Evolutionary conservation across 371 early-diverging fungal genomes (phyloP).

Genomic region (Apophysomyces trapeziformis): DNA sequence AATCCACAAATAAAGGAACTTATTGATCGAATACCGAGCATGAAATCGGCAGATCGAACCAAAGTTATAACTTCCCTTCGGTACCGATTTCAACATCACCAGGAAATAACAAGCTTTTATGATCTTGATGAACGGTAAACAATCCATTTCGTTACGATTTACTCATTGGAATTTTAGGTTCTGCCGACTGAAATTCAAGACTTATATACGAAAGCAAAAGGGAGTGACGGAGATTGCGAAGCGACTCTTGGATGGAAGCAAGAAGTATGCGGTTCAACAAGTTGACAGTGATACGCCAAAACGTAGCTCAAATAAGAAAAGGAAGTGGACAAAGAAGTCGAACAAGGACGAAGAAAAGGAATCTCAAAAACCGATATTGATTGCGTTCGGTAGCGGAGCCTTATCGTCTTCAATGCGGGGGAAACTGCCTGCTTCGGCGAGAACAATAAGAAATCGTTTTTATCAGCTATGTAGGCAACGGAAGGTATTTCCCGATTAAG

Average conservation of each 20-base stretch:
- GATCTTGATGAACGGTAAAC: neutral
- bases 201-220: conserved; percentile 11
- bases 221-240: conserved; percentile 6
- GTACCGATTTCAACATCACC: conserved; percentile 10
- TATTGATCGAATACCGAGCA: conserved; percentile 11
- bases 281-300: too few species aligned
- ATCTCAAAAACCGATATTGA: too few species aligned
- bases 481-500: too few species aligned
- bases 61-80: neutral
- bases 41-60: conserved; percentile 6
- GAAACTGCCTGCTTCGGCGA: too few species aligned
- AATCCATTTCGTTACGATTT: too few species aligned
- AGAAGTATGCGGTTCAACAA: neutral
- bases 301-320: too few species aligned
- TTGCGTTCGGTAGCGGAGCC: too few species aligned
- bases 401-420: too few species aligned
- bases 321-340: too few species aligned
- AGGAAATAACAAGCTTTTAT: conserved; percentile 5
- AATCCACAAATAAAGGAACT: neutral
- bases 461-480: too few species aligned
- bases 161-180: neutral
- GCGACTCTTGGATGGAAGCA: neutral
- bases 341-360: too few species aligned
- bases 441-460: too few species aligned
- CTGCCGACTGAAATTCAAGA: conserved; percentile 6